phyloP scores from a whole-genome alignment of 1,139 yeast genomes.

The Geotrichum carabidarum region DNA sequence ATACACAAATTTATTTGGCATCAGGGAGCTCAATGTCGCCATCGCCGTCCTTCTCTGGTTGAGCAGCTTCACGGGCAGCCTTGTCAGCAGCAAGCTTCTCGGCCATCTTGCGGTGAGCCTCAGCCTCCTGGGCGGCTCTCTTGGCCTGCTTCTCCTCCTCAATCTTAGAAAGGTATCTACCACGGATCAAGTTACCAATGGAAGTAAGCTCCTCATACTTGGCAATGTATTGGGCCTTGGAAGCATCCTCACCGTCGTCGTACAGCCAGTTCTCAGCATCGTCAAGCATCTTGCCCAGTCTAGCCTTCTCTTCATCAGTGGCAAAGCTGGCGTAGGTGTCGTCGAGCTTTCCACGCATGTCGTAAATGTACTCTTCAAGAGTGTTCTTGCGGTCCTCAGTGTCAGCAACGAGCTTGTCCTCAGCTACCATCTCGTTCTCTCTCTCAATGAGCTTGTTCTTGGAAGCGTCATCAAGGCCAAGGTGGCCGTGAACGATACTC shows the following conservation, averaged over 20 bases:
- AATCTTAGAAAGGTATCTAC: constrained; percentile 89
- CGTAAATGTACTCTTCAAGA: constrained; percentile 96
- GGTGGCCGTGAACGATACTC: constrained; percentile 52
- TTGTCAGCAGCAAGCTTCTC: constrained; percentile 86
- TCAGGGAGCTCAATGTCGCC: constrained; percentile 29
- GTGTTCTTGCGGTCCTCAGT: constrained; percentile 99
- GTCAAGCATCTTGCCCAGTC: constrained; percentile 63
- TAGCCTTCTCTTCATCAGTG: constrained; percentile 80
- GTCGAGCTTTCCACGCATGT: constrained; percentile 93
- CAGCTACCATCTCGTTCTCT: constrained; percentile 78
- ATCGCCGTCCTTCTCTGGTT: constrained; percentile 24
- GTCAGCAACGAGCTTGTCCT: constrained; percentile 95
- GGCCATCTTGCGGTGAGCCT: constrained; percentile 76
- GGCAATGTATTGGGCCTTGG: constrained; percentile 96
- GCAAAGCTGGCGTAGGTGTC: constrained; percentile 89
- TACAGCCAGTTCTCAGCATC: constrained; percentile 98
- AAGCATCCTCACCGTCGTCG: constrained; percentile 93
- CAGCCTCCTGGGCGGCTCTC: constrained; percentile 83
- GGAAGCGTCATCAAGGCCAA: constrained; percentile 56
- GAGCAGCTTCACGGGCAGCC: constrained; percentile 37
- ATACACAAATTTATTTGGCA: constrained; percentile 19
- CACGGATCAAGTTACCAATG: constrained; percentile 89
- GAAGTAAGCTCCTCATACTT: constrained; percentile 96
- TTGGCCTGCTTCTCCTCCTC: constrained; percentile 91
- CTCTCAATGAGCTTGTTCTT: constrained; percentile 66